Conservation (phyloP, 2,329 filamentous ascomycete species). For the Fusarium torreyae region DNA sequence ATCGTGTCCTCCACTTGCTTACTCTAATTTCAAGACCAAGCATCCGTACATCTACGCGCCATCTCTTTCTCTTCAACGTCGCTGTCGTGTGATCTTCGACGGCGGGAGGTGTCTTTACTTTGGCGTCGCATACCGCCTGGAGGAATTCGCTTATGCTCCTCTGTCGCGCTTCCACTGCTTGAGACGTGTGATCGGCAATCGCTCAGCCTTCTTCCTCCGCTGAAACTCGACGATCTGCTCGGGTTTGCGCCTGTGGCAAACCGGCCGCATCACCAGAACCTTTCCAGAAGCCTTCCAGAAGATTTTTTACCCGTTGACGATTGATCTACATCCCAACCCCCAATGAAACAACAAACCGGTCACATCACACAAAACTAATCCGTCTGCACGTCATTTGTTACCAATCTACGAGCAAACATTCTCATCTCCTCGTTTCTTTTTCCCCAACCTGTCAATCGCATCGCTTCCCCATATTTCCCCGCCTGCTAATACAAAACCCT, state of each 20-base stretch:
- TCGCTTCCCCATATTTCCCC: background rate
- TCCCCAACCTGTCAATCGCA: background rate
- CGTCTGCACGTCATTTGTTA: conserved; percentile 10
- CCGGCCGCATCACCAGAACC: conserved; percentile 3
- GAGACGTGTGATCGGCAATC: too few species aligned
- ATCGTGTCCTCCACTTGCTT: conserved; percentile 3
- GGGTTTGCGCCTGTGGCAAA: conserved; percentile 9
- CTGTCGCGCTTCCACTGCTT: too few species aligned
- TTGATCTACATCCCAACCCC: conserved; percentile 23
- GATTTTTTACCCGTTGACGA: background rate
- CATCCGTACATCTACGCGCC: background rate
- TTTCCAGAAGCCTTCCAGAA: conserved; percentile 37
- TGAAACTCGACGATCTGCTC: background rate
- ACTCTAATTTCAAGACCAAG: background rate
- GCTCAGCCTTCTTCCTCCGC: background rate
- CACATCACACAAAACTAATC: background rate
- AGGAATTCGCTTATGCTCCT: too few species aligned
- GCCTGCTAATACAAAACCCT: background rate
- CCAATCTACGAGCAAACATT: conserved; percentile 3
- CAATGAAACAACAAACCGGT: background rate
- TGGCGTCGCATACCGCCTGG: too few species aligned
- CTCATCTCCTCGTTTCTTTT: background rate
- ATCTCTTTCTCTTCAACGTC: background rate
- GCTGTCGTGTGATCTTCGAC: background rate
- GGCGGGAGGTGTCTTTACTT: too few species aligned